Conservation (phyloP, 371 early-diverging fungal species). For the Choanephora cucurbitarum region DNA sequence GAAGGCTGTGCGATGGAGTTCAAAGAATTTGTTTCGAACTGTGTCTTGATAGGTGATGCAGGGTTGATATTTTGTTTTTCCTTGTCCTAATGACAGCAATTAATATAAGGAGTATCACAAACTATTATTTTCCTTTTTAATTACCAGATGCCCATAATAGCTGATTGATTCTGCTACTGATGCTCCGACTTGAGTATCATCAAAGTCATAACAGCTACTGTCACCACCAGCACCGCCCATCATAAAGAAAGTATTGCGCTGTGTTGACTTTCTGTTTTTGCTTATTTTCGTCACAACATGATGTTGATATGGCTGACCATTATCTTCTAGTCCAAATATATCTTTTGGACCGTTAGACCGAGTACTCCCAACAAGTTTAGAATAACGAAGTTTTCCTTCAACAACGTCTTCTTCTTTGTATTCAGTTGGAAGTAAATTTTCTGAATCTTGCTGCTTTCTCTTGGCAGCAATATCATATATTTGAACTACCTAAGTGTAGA, state of each 20-base stretch:
- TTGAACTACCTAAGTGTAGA: constrained; percentile 34
- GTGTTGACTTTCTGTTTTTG: constrained; percentile 14
- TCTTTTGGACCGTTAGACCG: constrained; percentile 1
- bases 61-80: not conserved
- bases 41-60: not conserved
- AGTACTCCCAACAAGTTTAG: constrained; percentile 23
- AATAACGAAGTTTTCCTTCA: constrained; percentile 35
- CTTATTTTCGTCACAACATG: constrained; percentile 10
- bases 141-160: too few relatives aligned
- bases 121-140: not conserved
- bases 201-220: not conserved
- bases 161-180: not conserved
- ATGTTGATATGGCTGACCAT: constrained; percentile 9
- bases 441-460: constrained; percentile 6
- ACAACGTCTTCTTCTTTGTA: constrained; percentile 34
- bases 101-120: not conserved
- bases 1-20: not conserved
- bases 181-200: not conserved
- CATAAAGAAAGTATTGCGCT: constrained; percentile 14
- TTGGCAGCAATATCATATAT: constrained; percentile 37
- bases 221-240: constrained; percentile 10
- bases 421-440: constrained; percentile 27
- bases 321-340: constrained; percentile 1
- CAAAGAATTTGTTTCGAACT: not conserved
- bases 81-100: not conserved